Base-by-base conservation (phyloP, 805 yeast genomes). In the Metschnikowia hibisci region DNA sequence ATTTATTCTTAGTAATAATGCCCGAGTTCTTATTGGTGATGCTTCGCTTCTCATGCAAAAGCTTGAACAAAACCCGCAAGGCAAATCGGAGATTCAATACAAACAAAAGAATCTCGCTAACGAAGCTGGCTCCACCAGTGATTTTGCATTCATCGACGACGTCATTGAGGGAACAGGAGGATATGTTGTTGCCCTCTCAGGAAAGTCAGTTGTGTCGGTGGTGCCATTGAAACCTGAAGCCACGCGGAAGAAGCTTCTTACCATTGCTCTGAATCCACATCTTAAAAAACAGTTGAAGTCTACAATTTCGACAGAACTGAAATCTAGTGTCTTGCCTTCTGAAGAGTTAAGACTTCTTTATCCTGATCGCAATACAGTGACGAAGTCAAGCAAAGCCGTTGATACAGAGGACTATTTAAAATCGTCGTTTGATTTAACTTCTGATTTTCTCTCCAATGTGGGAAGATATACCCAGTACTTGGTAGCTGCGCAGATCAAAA, bases 141-240 rank as follows among this genome's bases (percentile, higher is more conserved):
- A 57, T 9, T 42, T 49, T 36, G 51, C 56, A 11, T 46, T 50
- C 20, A 34, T 66, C 2, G 48, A 43, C 10, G 72, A 67, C 37
- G 52, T 44, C n/a, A 45, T 57, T 11, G 51, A 62, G 2, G 58
- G 57, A 20, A 50, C 62, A 3, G 71, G 71, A 1, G 59, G 56
- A 6, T 63, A 59, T 41, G 42, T 61, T n/a, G 41, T 62, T 13
- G 42, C 52, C 7, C 37, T 57, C 10, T 49, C 51, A 3, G 13
- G 44, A 7, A 32, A 40, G 5, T 44, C 46, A 14, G 48, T 45
- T 25, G 45, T 51, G 12, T 51, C 45, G 20, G 46, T 57, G 12
- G 42, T 52, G 25, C 52, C 50, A 23, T 39, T 58, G 11, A 42
- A 39, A 23, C 26, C 16, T 6, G 22, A 37, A 14, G 16, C 26